Conservation (phyloP, 345 rosid species). For the Pelargonium nanum region DNA sequence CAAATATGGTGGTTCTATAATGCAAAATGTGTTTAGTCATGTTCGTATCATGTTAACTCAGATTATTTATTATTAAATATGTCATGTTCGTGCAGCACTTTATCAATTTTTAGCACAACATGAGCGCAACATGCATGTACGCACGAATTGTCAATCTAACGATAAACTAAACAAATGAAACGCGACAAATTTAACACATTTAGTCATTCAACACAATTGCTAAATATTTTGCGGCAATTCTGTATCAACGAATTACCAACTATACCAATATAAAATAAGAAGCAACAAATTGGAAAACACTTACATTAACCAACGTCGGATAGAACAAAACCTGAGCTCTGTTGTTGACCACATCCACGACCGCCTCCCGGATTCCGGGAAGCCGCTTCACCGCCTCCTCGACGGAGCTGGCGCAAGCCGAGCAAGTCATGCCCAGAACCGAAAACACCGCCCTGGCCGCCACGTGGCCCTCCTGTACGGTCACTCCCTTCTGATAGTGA, state of each 20-base stretch:
- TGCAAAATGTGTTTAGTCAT: too few relatives aligned
- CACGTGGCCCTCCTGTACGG: not conserved
- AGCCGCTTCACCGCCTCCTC: conserved; percentile 67
- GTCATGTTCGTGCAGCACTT: too few relatives aligned
- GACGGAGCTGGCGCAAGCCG: conserved; percentile 71
- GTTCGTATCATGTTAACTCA: too few relatives aligned
- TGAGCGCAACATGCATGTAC: too few relatives aligned
- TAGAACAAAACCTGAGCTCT: conserved; percentile 49
- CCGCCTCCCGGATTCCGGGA: conserved; percentile 52
- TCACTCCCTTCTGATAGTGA: not conserved
- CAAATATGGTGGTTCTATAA: too few relatives aligned
- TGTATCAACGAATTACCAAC: not conserved
- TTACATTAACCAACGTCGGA: conserved; percentile 38
- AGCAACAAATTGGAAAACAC: too few relatives aligned
- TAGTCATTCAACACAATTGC: too few relatives aligned
- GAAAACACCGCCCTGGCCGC: conserved; percentile 29
- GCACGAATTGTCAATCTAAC: too few relatives aligned
- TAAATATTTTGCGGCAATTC: not conserved
- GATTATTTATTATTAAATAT: too few relatives aligned
- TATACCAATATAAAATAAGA: not conserved
- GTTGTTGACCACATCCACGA: conserved; percentile 53
- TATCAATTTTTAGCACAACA: too few relatives aligned
- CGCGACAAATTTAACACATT: too few relatives aligned
- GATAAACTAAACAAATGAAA: too few relatives aligned
- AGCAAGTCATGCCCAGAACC: conserved; percentile 56